Evolutionary conservation across 2,329 filamentous ascomycete species (phyloP), one percentile per base, ranked within the genome.

Genomic region (Myriosclerotinia curreyana): DNA sequence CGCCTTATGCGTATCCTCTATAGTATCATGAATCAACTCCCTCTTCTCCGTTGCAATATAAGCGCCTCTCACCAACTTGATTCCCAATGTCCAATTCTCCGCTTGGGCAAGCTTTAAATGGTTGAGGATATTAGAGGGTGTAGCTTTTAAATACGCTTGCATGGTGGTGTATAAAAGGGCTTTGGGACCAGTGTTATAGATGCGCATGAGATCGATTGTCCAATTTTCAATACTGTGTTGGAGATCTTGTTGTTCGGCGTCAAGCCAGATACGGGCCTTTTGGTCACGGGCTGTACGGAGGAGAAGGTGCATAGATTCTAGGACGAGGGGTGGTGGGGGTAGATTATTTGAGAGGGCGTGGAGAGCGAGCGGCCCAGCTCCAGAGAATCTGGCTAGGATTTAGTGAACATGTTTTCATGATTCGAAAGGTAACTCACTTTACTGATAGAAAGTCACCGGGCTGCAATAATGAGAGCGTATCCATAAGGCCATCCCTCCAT

Each of bases 51-150:
- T 80, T 64, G 77, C 77, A 64, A 84, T 79, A 68, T 83, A 83
- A 12, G 81, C 81, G 15, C 81, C 81, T 8, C 81, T 77, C 5
- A 83, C 81, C 2, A 83, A 75, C 73, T 83, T 83, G 54, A 83
- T 77, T 4, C 78, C 81, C 0, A 82, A 72, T 0, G 76, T 78
- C 76, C 80, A 83, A n/a, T 77, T 77, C 65, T 82, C 79, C 40
- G 72, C 67, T 31, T 78, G 74, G 5, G 82, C 77, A 22, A 78
- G 75, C 25, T 76, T 72, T 2, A 83, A 74, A 64, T 83, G 80
- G 48, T 74, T 70, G 36, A 76, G 72, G 20, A 83, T 73, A 48
- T 78, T 82, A 3, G 74, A 65, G 0, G 78, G 77, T 0, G 81
- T 79, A 9, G 76, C 76, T 70, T 82, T 81, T 8, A 84, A 76